Evolutionary conservation across 805 yeast genomes (phyloP).

Genomic region (Kodamaea neixiangensis): DNA sequence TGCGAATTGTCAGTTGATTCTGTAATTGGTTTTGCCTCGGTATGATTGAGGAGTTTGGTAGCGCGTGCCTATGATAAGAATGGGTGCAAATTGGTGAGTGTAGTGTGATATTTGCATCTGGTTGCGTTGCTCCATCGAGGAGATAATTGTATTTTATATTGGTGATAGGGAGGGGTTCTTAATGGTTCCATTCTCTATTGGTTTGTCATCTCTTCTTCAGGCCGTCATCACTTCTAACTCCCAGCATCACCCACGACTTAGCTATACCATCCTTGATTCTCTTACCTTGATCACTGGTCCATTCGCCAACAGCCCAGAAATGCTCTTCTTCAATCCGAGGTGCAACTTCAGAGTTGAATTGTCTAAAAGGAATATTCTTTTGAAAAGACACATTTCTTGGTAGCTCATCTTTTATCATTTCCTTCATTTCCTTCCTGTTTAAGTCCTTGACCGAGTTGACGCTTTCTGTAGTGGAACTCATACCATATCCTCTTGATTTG

Average conservation of each 20-base stretch:
- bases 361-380: slow-evolving; percentile 4
- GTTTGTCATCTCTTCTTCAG: background rate
- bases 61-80: slow-evolving; percentile 2
- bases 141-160: too few species aligned
- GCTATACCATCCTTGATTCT: slow-evolving; percentile 56
- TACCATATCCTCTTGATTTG: background rate
- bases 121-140: too few species aligned
- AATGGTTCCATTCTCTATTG: too few species aligned
- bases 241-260: slow-evolving; percentile 51
- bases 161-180: too few species aligned
- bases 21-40: slow-evolving; percentile 2
- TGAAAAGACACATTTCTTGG: slow-evolving; percentile 27
- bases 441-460: background rate
- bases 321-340: slow-evolving; percentile 49
- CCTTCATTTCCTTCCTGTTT: slow-evolving; percentile 1
- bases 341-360: slow-evolving; percentile 18
- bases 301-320: slow-evolving; percentile 69
- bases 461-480: background rate
- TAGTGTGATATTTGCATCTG: background rate
- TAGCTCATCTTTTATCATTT: slow-evolving; percentile 12
- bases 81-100: background rate
- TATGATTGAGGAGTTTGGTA: background rate
- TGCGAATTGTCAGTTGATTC: background rate
- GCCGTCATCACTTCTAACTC: slow-evolving; percentile 12
- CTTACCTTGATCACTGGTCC: slow-evolving; percentile 51